A percentile compares a stretch with the other conserved stretches of the same genome.
Conservation (phyloP, 2,329 filamentous ascomycete genomes). For the Fusarium sp. region DNA sequence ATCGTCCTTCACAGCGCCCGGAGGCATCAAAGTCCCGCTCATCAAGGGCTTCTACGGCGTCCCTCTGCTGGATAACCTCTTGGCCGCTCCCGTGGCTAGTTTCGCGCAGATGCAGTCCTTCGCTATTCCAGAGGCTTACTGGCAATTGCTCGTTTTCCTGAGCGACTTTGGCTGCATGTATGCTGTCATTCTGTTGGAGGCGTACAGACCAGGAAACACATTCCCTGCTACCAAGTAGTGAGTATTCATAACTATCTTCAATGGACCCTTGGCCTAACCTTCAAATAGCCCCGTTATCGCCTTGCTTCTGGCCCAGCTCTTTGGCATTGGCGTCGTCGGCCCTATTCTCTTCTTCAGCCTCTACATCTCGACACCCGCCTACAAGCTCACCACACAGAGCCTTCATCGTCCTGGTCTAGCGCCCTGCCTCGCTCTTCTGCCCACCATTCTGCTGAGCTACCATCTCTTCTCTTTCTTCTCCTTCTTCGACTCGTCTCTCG, state of each 20-base stretch:
- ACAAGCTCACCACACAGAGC: constrained; percentile 24
- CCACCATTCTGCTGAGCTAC: constrained; percentile 33
- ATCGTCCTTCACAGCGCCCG: constrained; percentile 4
- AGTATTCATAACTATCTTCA: neutral
- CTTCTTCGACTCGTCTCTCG: constrained; percentile 37
- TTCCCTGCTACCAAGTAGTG: constrained; percentile 41
- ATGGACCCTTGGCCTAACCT: neutral
- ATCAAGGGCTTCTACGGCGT: constrained; percentile 39
- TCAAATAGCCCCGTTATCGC: constrained; percentile 26
- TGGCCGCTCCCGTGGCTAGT: constrained; percentile 30
- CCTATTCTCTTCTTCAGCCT: constrained; percentile 43
- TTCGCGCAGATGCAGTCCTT: constrained; percentile 45
- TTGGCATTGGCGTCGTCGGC: constrained; percentile 35
- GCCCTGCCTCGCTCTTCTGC: constrained; percentile 32
- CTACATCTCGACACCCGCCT: constrained; percentile 32
- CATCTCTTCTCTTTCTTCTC: constrained; percentile 34
- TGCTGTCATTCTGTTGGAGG: constrained; percentile 44
- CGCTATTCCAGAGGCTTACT: constrained; percentile 38
- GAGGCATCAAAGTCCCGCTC: constrained; percentile 19
- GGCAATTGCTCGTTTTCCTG: constrained; percentile 46
- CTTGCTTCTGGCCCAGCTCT: constrained; percentile 38
- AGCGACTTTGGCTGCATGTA: constrained; percentile 45
- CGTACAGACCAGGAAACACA: constrained; percentile 29
- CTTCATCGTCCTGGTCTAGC: constrained; percentile 17
- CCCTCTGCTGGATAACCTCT: constrained; percentile 31